Evolutionary conservation across 768 basidiomycete genomes (phyloP).

Genomic region (Asterophora lycoperdoides): DNA sequence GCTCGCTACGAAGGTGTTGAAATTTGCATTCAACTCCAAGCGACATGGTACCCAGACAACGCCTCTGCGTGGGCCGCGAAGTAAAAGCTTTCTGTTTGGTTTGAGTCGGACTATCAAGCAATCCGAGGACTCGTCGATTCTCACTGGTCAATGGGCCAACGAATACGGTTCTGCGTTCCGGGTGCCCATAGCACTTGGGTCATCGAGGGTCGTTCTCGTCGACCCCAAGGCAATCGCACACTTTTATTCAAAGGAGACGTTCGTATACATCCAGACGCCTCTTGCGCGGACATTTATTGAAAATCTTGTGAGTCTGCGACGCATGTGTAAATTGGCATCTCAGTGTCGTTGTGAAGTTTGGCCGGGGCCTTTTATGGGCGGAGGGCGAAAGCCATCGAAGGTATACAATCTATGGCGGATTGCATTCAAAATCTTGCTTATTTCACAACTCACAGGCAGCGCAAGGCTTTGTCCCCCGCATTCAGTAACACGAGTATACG

Average conservation of each 20-base stretch:
- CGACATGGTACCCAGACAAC: slow-evolving; percentile 21
- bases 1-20: slow-evolving; percentile 6
- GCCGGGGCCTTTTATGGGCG: slow-evolving; percentile 36
- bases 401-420: slow-evolving; percentile 25
- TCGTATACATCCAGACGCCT: slow-evolving; percentile 39
- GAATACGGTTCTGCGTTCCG: slow-evolving; percentile 45
- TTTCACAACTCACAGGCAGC: slow-evolving; percentile 31
- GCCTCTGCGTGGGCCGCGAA: slow-evolving; percentile 38
- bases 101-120: slow-evolving; percentile 24
- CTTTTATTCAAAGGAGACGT: slow-evolving; percentile 47
- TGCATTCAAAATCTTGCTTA: not conserved
- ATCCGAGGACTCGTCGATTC: slow-evolving; percentile 23
- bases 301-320: slow-evolving; percentile 28
- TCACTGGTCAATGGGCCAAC: slow-evolving; percentile 44
- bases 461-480: slow-evolving; percentile 47
- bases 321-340: too few relatives aligned
- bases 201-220: slow-evolving; percentile 31
- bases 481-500: slow-evolving; percentile 52
- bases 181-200: slow-evolving; percentile 35
- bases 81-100: slow-evolving; percentile 41
- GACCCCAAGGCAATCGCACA: slow-evolving; percentile 52
- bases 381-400: slow-evolving; percentile 45
- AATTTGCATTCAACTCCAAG: not conserved
- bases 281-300: slow-evolving; percentile 33
- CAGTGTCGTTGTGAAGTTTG: slow-evolving; percentile 26